phyloP scores from a whole-genome alignment of 2,329 filamentous ascomycete species.

The Fusarium secorum region DNA sequence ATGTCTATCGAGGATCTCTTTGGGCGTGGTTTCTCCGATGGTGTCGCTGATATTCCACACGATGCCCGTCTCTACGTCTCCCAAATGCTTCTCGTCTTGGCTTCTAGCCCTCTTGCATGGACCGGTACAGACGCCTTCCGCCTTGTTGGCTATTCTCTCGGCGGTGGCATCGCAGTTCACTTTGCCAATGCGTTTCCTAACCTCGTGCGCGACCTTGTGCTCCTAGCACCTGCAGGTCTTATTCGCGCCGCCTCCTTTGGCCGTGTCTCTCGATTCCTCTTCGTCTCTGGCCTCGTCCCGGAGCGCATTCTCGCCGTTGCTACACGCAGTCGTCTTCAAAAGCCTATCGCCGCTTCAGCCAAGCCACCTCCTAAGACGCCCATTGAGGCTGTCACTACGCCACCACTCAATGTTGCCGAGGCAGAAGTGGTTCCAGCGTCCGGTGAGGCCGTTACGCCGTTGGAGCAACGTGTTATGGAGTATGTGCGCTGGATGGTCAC shows the following conservation, averaged over 20 bases:
- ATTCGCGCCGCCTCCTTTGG: conserved; percentile 66
- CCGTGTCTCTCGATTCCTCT: conserved; percentile 57
- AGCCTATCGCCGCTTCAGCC: conserved; percentile 56
- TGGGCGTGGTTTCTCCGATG: conserved; percentile 72
- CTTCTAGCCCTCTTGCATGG: conserved; percentile 75
- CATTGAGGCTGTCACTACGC: conserved; percentile 26
- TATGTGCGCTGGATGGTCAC: conserved; percentile 67
- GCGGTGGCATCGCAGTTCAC: conserved; percentile 77
- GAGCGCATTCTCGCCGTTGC: conserved; percentile 58
- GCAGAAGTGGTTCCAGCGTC: conserved; percentile 51
- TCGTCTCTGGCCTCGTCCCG: conserved; percentile 63
- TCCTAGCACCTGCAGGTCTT: conserved; percentile 82
- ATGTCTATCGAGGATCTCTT: conserved; percentile 65
- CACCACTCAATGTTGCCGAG: conserved; percentile 49
- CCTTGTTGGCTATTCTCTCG: conserved; percentile 82
- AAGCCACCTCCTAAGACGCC: conserved; percentile 39
- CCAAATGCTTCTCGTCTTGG: conserved; percentile 74
- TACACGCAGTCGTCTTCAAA: conserved; percentile 57
- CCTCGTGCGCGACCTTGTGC: conserved; percentile 73
- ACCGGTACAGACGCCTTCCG: conserved; percentile 65
- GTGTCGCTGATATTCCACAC: conserved; percentile 71
- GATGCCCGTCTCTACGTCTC: conserved; percentile 76
- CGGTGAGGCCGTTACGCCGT: conserved; percentile 44
- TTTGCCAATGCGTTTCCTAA: conserved; percentile 78
- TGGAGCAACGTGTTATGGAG: conserved; percentile 57